phyloP scores from a whole-genome alignment of 331 rosid genomes.

The Pyracantha coccinea region DNA sequence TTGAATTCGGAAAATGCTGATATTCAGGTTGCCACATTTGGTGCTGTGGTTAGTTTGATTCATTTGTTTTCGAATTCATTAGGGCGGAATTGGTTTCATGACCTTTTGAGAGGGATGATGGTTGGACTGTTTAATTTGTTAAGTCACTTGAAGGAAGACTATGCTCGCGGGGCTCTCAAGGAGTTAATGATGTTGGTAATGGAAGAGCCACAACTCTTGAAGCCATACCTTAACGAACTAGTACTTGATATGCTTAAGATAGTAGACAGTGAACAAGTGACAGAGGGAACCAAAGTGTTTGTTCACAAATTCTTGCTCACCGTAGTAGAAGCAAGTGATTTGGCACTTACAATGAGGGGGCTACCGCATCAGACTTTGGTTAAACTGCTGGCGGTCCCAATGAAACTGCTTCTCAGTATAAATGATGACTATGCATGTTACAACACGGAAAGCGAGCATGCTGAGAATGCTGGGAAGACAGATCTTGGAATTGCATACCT shows the following conservation, averaged over 20 bases:
- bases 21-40: constrained; percentile 3
- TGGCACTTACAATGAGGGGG: constrained; percentile 7
- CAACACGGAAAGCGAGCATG: background rate
- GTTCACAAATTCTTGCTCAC: constrained; percentile 9
- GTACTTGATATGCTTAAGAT: constrained; percentile 11
- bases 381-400: background rate
- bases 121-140: constrained; percentile 4
- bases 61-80: background rate
- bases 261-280: background rate
- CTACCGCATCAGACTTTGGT: background rate
- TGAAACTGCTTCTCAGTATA: constrained; percentile 7
- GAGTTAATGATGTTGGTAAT: constrained; percentile 9
- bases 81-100: constrained; percentile 13
- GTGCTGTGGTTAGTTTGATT: constrained; percentile 10
- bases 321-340: background rate
- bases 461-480: constrained; percentile 1
- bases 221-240: constrained; percentile 7
- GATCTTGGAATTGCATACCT: background rate
- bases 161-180: constrained; percentile 2
- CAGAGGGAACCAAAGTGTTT: background rate
- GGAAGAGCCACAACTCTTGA: constrained; percentile 1
- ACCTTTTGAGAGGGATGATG: constrained; percentile 9
- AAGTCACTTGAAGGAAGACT: constrained; percentile 5
- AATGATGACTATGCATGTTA: background rate
- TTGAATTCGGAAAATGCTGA: constrained; percentile 4